Conservation (phyloP, 192 early-diverging fungal species). For the Entomortierella beljakovae region DNA sequence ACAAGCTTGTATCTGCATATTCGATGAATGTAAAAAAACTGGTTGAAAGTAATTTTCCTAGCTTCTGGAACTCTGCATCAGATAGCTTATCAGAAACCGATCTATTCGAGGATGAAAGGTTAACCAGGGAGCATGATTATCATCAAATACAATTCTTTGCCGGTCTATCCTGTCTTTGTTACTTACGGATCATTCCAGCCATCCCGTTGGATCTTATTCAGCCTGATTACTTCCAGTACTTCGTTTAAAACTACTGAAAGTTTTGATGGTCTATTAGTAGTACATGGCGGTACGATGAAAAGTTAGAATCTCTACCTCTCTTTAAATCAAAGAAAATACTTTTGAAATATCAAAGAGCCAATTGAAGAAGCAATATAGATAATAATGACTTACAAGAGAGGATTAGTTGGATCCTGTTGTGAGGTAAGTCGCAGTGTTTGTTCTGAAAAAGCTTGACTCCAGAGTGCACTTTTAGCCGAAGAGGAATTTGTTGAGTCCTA, state of each 20-base stretch:
- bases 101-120: not conserved
- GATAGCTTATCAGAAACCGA: conserved; percentile 21
- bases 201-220: conserved; percentile 24
- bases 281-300: not conserved
- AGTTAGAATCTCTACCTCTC: no score
- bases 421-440: conserved; percentile 34
- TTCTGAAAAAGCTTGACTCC: conserved; percentile 39
- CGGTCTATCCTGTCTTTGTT: no score
- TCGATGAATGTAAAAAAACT: conserved; percentile 44
- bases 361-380: not conserved
- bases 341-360: no score
- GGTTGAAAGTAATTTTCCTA: conserved; percentile 37
- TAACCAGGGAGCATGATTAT: not conserved
- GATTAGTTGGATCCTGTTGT: conserved; percentile 31
- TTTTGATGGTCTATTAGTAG: conserved; percentile 23
- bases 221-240: conserved; percentile 27
- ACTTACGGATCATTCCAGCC: conserved; percentile 48
- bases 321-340: no score
- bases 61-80: conserved; percentile 36
- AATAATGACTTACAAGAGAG: conserved; percentile 2
- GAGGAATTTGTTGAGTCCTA: not conserved
- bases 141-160: no score
- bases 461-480: conserved; percentile 5
- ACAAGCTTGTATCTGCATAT: conserved; percentile 26
- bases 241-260: conserved; percentile 47